phyloP scores from a whole-genome alignment of 2,329 filamentous ascomycete species.

The Talaromyces atroroseus region DNA sequence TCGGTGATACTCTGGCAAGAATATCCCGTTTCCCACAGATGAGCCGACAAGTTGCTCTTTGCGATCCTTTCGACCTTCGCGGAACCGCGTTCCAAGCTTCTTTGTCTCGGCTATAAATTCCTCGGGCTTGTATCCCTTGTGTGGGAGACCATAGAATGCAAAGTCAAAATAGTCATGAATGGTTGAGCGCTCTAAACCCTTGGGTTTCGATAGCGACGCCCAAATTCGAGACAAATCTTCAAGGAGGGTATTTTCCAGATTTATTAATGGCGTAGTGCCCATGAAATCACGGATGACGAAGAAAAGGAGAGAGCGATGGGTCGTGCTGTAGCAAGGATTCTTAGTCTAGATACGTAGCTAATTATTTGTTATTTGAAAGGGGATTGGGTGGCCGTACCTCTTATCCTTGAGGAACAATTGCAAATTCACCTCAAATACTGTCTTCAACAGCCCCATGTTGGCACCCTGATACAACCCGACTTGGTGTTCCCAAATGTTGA shows the following conservation, averaged over 20 bases:
- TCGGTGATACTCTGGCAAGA: constrained; percentile 90
- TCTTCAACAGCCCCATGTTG: constrained; percentile 98
- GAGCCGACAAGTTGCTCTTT: constrained; percentile 45
- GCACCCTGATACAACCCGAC: constrained; percentile 96
- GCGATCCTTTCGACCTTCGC: constrained; percentile 68
- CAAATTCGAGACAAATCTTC: constrained; percentile 90
- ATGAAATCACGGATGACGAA: constrained; percentile 98
- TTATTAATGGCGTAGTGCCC: constrained; percentile 81
- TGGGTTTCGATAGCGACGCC: constrained; percentile 85
- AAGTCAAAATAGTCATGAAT: constrained; percentile 99
- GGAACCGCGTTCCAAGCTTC: constrained; percentile 74
- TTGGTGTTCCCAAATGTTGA: constrained; percentile 99
- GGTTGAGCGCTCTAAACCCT: constrained; percentile 76
- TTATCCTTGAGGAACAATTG: constrained; percentile 95
- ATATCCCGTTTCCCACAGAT: constrained; percentile 73
- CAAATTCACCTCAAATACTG: constrained; percentile 96
- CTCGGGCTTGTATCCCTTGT: constrained; percentile 93
- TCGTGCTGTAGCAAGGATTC: constrained; percentile 53
- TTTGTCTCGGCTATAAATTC: constrained; percentile 78
- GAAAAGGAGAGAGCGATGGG: constrained; percentile 85
- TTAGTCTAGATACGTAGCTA: background rate
- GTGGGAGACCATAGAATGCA: constrained; percentile 87
- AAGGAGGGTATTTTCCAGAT: constrained; percentile 82
- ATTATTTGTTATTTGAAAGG: background rate
- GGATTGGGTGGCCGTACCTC: constrained; percentile 56